Conservation (phyloP, 208 protist species). For the Crithidia fasciculata region DNA sequence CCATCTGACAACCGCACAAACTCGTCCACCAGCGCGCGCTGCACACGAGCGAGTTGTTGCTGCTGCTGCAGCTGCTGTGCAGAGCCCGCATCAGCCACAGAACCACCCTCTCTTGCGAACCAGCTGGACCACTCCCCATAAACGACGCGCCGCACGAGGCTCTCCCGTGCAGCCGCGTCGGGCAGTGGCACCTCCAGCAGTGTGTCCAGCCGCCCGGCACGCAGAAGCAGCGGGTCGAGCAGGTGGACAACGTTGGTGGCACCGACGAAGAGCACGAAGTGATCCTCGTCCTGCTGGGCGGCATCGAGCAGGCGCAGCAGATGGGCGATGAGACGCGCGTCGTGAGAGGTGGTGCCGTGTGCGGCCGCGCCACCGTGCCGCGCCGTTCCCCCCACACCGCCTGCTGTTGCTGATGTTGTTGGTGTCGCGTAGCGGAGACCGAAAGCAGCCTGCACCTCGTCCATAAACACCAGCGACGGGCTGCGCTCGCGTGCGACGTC, state of each 20-base stretch:
- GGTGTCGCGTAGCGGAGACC: slow-evolving; percentile 41
- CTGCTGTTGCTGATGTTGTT: background rate
- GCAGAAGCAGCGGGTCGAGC: slow-evolving; percentile 75
- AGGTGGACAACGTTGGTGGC: slow-evolving; percentile 80
- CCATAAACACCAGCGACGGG: slow-evolving; percentile 93
- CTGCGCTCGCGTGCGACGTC: slow-evolving; percentile 71
- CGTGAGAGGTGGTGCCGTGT: slow-evolving; percentile 36
- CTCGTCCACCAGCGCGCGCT: slow-evolving; percentile 30
- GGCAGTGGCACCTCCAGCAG: slow-evolving; percentile 70
- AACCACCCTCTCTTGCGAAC: slow-evolving; percentile 20
- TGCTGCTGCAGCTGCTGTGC: background rate
- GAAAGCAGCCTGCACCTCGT: slow-evolving; percentile 95
- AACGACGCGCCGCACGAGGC: slow-evolving; percentile 55
- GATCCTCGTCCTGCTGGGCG: slow-evolving; percentile 60
- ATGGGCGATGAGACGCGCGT: slow-evolving; percentile 76
- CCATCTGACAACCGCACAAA: slow-evolving; percentile 57
- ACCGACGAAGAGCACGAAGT: slow-evolving; percentile 77
- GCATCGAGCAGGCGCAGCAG: slow-evolving; percentile 76
- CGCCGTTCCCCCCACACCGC: background rate
- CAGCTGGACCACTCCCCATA: slow-evolving; percentile 68
- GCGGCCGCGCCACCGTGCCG: background rate
- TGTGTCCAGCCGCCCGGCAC: slow-evolving; percentile 82
- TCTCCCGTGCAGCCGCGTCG: slow-evolving; percentile 46
- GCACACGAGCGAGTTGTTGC: background rate
- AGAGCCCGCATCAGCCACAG: too few relatives aligned